Evolutionary conservation across 2,329 filamentous ascomycete genomes (phyloP).

Genomic region (Graphilbum sp.): DNA sequence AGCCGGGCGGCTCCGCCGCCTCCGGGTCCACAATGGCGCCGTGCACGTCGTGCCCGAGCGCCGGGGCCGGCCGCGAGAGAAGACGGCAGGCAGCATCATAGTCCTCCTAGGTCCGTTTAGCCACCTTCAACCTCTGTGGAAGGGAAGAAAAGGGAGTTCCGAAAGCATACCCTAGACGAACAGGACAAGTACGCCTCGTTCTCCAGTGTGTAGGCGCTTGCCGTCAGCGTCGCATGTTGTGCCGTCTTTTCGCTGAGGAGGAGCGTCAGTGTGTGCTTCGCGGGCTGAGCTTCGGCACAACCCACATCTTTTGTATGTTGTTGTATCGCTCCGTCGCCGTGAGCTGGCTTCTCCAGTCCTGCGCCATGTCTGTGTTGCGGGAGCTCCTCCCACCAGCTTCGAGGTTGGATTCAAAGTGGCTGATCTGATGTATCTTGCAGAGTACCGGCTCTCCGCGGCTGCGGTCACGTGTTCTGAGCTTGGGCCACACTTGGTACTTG

Average conservation of each 20-base stretch:
- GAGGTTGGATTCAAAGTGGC: too few species aligned
- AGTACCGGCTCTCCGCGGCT: too few species aligned
- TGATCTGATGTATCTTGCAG: too few species aligned
- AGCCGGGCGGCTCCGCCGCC: neutral
- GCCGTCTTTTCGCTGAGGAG: slow-evolving; percentile 10
- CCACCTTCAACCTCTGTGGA: neutral
- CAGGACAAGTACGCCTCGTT: slow-evolving; percentile 43
- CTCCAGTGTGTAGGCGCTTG: slow-evolving; percentile 48
- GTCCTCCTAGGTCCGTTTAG: slow-evolving; percentile 33
- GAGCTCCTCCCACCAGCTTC: too few species aligned
- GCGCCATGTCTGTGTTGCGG: too few species aligned
- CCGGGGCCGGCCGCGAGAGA: neutral
- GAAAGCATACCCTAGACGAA: slow-evolving; percentile 35
- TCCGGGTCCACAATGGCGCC: slow-evolving; percentile 4
- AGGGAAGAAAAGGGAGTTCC: neutral
- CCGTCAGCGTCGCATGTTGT: slow-evolving; percentile 12
- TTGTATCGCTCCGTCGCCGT: slow-evolving; percentile 45
- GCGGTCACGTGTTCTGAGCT: too few species aligned
- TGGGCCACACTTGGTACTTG: too few species aligned
- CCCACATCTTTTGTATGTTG: slow-evolving; percentile 46
- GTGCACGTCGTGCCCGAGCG: neutral
- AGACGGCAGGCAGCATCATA: slow-evolving; percentile 30
- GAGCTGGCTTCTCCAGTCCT: slow-evolving; percentile 33
- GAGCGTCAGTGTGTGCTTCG: slow-evolving; percentile 4
- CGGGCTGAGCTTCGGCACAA: neutral